Evolutionary conservation across 2,329 filamentous ascomycete species (phyloP), one percentile per base, ranked within the genome.

Genomic region (Trichoderma pleuroti): DNA sequence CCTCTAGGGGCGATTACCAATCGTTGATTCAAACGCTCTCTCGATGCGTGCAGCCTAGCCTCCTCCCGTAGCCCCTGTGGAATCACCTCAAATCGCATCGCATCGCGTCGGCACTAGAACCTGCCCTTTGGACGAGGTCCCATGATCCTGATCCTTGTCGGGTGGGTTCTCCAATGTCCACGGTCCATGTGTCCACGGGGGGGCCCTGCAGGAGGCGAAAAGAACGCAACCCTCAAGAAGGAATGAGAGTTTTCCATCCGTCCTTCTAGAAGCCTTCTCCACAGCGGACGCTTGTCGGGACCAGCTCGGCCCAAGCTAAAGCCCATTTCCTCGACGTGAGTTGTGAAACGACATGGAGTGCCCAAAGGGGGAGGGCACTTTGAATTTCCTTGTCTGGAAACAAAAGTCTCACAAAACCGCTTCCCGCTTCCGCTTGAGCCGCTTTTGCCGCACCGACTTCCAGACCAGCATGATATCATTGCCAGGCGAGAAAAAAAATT

Each of bases 181-280:
- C 18, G 18, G 36, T 39, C 36, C 36, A 39, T 42, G 36, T 42
- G 6, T 16, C 4, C 14, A 34, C 12, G 14, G 36, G 36, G 16
- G 30, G 39, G 24, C 32, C 49, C 32, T 39, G 63, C 49, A 66
- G 49, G 52, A 59, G 64, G 34, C 65, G 36, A 60, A 68, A 60
- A 60, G 54, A 34, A 66, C 63, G 63, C 63, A 66, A 49, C 56
- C 26, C 46, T 21, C 56, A n/a, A n/a, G 9, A n/a, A 18, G 12
- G 8, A 34, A 57, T 28, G 12, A 26, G 8, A n/a, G 63, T 16
- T 32, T 70, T 70, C 63, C n/a, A 59, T 57, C 46, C 68, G 52
- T 28, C 61, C 21, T 70, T 70, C 68, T 65, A 60, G 63, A 70
- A 70, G 52, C 34, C 24, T 66, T 68, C 65, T 54, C 65, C 65